Base-by-base conservation (phyloP, 768 basidiomycete genomes). In the Collybia sp. region DNA sequence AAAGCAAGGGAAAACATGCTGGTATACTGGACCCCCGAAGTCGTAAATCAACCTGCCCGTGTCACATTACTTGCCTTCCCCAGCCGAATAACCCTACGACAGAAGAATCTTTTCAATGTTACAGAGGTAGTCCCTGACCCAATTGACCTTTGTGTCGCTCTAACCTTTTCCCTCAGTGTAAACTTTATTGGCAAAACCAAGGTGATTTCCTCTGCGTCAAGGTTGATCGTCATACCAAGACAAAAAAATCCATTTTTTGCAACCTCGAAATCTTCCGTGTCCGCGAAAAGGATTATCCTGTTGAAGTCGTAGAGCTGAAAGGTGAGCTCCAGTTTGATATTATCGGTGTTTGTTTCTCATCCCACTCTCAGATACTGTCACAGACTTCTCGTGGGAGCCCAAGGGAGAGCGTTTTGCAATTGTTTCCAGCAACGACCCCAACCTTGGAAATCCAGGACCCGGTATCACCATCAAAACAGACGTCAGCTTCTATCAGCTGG, bases 361-460 rank as follows among this genome's bases (percentile, higher is more conserved):
- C 35, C 25, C 35, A 12, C 44, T 47, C 35, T 34, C 59, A 93
- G 95, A 97, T 65, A 83, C 92, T 32, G 95, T 95, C 33, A 85
- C 84, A 44, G 93, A 95, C 57, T 98, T 99, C 65, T 92, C 93
- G 39, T 98, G 96, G 96, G 96, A 98, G 65, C 95, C 96, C n/a
- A 87, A 86, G 63, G 93, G 95, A 51, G 87, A 91, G 59, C 85
- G 96, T 30, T 99, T 98, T 68, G 92, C 90, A 36, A 92, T 98
- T 52, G 88, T 98, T 45, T 90, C 93, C 3, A 93, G 88, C 51
- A 88, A 72, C 64, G 96, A 99, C 62, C 92, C 94, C 40, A 96
- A 95, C 64, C 76, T 92, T 30, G 90, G 88, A 39, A 93, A 90
- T 63, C 80, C 89, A 46, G 88, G 83, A 3, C 88, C 91, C 35